Evolutionary conservation across 2,329 filamentous ascomycete genomes (phyloP).

Genomic region (Cladosporium sp.): DNA sequence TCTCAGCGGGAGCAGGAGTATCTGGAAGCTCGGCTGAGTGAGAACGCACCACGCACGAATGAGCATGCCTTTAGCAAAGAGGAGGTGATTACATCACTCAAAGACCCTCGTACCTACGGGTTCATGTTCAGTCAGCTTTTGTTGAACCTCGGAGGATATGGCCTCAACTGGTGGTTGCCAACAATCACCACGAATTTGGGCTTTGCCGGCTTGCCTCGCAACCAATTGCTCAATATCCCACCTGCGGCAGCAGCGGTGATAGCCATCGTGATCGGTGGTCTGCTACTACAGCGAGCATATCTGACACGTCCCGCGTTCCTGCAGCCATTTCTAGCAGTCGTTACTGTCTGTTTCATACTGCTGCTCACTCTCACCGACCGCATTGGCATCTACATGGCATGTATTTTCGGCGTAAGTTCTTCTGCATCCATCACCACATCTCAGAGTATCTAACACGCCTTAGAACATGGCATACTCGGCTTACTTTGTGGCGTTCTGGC

Average conservation of each 20-base stretch:
- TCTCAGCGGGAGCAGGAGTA: slow-evolving; percentile 49
- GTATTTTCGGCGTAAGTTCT: slow-evolving; percentile 40
- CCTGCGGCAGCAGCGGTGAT: slow-evolving; percentile 11
- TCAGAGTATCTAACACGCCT: not conserved
- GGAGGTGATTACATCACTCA: slow-evolving; percentile 35
- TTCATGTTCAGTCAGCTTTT: slow-evolving; percentile 31
- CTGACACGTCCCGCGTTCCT: slow-evolving; percentile 46
- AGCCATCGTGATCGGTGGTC: slow-evolving; percentile 38
- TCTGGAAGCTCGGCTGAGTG: slow-evolving; percentile 49
- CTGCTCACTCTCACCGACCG: slow-evolving; percentile 44
- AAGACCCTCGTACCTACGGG: slow-evolving; percentile 40
- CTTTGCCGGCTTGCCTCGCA: slow-evolving; percentile 5
- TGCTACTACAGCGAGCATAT: slow-evolving; percentile 45
- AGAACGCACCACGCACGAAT: slow-evolving; percentile 45
- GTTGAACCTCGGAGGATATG: slow-evolving; percentile 13
- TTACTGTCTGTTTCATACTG: slow-evolving; percentile 49
- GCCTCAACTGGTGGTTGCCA: not conserved
- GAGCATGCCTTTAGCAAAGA: slow-evolving; percentile 31
- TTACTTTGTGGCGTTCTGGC: slow-evolving; percentile 52
- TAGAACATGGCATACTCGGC: slow-evolving; percentile 45
- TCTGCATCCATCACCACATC: not conserved
- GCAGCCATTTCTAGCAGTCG: slow-evolving; percentile 45
- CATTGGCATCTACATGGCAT: slow-evolving; percentile 49
- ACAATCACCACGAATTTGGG: slow-evolving; percentile 13
- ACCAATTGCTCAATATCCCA: slow-evolving; percentile 12